Evolutionary conservation across 768 basidiomycete genomes (phyloP).

Genomic region (Psilocybe azurescens): DNA sequence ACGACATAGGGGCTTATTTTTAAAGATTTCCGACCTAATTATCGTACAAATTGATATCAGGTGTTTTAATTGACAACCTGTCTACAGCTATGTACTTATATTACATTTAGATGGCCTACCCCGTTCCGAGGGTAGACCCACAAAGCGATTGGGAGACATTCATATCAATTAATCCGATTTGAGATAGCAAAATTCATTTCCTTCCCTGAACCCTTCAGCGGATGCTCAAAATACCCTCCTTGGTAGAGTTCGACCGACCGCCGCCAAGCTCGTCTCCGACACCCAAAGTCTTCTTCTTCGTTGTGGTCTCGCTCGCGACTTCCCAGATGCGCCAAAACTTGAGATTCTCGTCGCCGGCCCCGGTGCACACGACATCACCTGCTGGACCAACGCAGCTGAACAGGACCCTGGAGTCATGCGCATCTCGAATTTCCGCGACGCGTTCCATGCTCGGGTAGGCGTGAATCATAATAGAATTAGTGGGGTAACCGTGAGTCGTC

Average conservation of each 20-base stretch:
- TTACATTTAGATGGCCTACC: neutral
- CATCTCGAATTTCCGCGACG: conserved; percentile 85
- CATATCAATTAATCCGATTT: neutral
- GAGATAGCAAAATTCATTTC: neutral
- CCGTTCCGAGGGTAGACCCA: neutral
- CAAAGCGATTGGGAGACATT: neutral
- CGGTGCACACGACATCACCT: conserved; percentile 91
- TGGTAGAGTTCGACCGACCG: conserved; percentile 50
- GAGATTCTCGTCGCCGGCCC: conserved; percentile 93
- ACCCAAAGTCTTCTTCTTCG: conserved; percentile 56
- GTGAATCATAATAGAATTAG: conserved; percentile 82
- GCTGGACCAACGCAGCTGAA: conserved; percentile 86
- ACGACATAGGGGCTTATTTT: no score
- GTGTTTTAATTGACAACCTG: neutral
- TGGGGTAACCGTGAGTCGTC: conserved; percentile 94
- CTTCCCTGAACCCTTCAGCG: conserved; percentile 24
- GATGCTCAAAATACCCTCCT: conserved; percentile 53
- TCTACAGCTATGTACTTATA: neutral
- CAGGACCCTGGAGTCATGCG: conserved; percentile 91
- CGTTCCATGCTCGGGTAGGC: conserved; percentile 85
- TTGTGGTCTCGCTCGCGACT: conserved; percentile 43
- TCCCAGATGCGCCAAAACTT: conserved; percentile 97
- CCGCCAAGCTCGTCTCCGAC: conserved; percentile 41
- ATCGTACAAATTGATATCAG: neutral
- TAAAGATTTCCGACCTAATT: neutral